These are phyloP conservation scores for Wickerhamiella kazuoi DNA, from an alignment of 805 yeast genomes.

Conservation along the genomic window DNA sequence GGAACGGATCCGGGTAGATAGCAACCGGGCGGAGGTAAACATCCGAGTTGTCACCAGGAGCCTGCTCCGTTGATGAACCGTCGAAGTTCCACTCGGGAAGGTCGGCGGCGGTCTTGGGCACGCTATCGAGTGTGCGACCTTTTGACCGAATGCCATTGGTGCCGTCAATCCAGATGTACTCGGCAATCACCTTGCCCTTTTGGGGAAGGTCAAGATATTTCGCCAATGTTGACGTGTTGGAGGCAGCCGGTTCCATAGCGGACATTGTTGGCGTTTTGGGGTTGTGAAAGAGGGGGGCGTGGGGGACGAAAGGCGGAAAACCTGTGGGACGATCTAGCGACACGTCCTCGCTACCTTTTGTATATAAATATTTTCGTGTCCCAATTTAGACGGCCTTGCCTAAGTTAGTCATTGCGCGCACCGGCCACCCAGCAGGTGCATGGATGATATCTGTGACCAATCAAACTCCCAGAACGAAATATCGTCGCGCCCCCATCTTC, in stretches of 20 bases:
- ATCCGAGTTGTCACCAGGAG: slow-evolving; percentile 96
- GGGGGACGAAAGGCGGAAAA: too few relatives aligned
- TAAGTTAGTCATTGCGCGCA: background rate
- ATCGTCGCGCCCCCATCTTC: background rate
- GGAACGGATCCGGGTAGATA: slow-evolving; percentile 89
- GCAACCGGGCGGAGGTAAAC: slow-evolving; percentile 91
- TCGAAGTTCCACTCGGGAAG: slow-evolving; percentile 99
- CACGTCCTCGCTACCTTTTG: too few relatives aligned
- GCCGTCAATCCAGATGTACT: slow-evolving; percentile 96
- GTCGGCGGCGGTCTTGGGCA: slow-evolving; percentile 58
- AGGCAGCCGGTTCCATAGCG: slow-evolving; percentile 3
- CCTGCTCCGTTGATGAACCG: slow-evolving; percentile 97
- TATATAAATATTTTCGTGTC: background rate
- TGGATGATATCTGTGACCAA: background rate
- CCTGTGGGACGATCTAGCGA: too few relatives aligned
- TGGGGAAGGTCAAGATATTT: slow-evolving; percentile 76
- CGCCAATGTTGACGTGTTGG: slow-evolving; percentile 55
- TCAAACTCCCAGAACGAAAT: background rate
- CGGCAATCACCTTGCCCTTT: slow-evolving; percentile 77
- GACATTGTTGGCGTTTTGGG: background rate
- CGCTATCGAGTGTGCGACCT: slow-evolving; percentile 66
- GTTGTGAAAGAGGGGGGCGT: too few relatives aligned
- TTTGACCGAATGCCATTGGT: slow-evolving; percentile 82
- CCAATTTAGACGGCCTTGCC: background rate
- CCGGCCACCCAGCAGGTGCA: background rate